Base-by-base conservation (phyloP, 371 early-diverging fungal species). In the Mucor lusitanicus region DNA sequence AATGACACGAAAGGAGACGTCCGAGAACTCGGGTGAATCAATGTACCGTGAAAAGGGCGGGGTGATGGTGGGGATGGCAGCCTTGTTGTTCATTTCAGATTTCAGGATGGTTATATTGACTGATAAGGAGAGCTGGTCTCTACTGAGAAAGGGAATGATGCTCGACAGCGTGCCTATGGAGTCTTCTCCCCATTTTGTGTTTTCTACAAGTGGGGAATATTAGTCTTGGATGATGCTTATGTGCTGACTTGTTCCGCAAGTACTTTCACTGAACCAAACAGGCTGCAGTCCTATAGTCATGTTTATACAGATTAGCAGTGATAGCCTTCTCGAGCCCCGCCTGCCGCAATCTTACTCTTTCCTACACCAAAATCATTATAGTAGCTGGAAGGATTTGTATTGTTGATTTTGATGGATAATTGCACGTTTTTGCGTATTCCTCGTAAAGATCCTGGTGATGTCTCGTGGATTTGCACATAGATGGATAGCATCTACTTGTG, bases 161-260 rank as follows among this genome's bases (percentile, higher is more conserved):
- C 81, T 81, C 1, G 55, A 61, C 3, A 82, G 61, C 19, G 69
- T 59, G 21, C 84, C 83, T 27, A 86, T 72, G 17, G 69, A 73
- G 62, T 83, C 85, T 57, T 85, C 86, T 28, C 87, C 86, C 86
- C 86, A 87, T 30, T 82, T 80, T 60, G 81, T 82, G 59, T 85
- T 80, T 40, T 80, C 81, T 74, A 68, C 65, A 12, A 65, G n/a
- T n/a, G n/a, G 66, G 12, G 12, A 46, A 68, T 60, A 40, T 67
- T 37, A 33, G 12, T 33, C 12, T 54, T n/a, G 58, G 9, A 13
- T 13, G 13, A 9, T 8, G 35, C 9, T 35, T n/a, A n/a, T n/a
- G n/a, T n/a, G n/a, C n/a, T 30, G 30, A 3, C 30, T 6, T 30
- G 30, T 30, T 30, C 3, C 30, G 37, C 37, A 13, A 2, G 33